Base-by-base conservation (phyloP, 1,284 basidiomycete genomes). In the Ceratobasidium sp. region DNA sequence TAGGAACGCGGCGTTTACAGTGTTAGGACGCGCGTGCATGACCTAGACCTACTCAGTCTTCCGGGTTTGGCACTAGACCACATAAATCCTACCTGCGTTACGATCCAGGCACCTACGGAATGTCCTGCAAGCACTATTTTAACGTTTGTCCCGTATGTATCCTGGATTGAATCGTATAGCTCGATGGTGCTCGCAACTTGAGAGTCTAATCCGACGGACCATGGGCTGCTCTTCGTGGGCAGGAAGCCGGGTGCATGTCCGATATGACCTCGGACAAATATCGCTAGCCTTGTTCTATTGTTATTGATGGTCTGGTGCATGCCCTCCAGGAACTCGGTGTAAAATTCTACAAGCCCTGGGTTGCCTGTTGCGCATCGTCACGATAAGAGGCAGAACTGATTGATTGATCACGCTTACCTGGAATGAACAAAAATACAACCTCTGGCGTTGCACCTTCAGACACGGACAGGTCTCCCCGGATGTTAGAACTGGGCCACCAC, bases 41-140 rank as follows among this genome's bases (percentile, higher is more conserved):
- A 86, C 81, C 88, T 88, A 74, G 43, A 43, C 1, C 62, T 69
- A 63, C 59, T 66, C 27, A 64, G 43, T 64, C 54, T 49, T 43
- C 39, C 24, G 11, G 19, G 6, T 31, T 7, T 41, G 22, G 34
- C 11, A 9, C 37, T 22, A n/a, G 7, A 4, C 6, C 22, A 37
- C 2, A 8, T 14, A 56, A 59, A 59, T 74, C 80, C 48, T 56
- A 86, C 88, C 82, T 90, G 87, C n/a, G 86, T 78, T 14, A 84
- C 79, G 68, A 90, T 83, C 88, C 88, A 91, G 3, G 86, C 79
- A 1, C 89, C 89, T 29, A 90, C 84, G 76, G 89, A 90, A 76
- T 90, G 89, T 8, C 86, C 89, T 31, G 84, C 80, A 0, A 90
- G 31, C 5, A 89, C 79, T 14, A 89, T 78, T 64, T 81, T 84